Evolutionary conservation across 139 green algal genomes (phyloP).

Genomic region (Chlamydomonas sp.): DNA sequence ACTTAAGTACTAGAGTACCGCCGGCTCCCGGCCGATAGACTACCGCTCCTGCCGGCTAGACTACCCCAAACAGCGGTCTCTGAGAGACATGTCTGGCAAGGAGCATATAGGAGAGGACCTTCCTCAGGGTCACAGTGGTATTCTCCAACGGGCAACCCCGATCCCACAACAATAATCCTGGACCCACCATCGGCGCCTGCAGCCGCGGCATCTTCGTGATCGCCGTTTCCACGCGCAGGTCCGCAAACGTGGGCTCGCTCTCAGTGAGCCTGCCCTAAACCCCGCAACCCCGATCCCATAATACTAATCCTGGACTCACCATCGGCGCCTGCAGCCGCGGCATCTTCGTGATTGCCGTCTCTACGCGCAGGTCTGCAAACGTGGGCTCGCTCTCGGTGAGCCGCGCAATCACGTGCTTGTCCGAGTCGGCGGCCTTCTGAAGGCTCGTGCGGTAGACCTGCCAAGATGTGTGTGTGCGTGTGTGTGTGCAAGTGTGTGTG

Average conservation of each 20-base stretch:
- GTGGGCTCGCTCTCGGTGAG: constrained; percentile 38
- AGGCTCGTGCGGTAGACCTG: constrained; percentile 22
- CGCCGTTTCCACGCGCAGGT: too few relatives aligned
- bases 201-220: too few relatives aligned
- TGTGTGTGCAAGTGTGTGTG: too few relatives aligned
- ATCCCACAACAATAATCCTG: not conserved
- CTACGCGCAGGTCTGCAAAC: constrained; percentile 43
- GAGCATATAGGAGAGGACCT: constrained; percentile 39
- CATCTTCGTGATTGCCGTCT: constrained; percentile 53
- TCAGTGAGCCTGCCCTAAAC: too few relatives aligned
- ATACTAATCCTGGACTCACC: too few relatives aligned
- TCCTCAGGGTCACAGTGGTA: constrained; percentile 31
- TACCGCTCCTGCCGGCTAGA: not conserved
- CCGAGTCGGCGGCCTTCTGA: constrained; percentile 57
- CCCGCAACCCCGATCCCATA: too few relatives aligned
- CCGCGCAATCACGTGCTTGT: constrained; percentile 49
- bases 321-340: constrained; percentile 62
- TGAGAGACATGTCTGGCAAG: constrained; percentile 46
- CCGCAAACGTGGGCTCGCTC: too few relatives aligned
- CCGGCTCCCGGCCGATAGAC: not conserved
- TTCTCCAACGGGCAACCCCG: constrained; percentile 45
- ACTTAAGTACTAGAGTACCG: too few relatives aligned
- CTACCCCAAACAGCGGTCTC: too few relatives aligned
- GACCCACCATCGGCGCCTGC: too few relatives aligned
- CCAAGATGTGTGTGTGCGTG: not conserved